Base-by-base conservation (phyloP, 192 early-diverging fungal genomes). In the Coemansia aciculifera region DNA sequence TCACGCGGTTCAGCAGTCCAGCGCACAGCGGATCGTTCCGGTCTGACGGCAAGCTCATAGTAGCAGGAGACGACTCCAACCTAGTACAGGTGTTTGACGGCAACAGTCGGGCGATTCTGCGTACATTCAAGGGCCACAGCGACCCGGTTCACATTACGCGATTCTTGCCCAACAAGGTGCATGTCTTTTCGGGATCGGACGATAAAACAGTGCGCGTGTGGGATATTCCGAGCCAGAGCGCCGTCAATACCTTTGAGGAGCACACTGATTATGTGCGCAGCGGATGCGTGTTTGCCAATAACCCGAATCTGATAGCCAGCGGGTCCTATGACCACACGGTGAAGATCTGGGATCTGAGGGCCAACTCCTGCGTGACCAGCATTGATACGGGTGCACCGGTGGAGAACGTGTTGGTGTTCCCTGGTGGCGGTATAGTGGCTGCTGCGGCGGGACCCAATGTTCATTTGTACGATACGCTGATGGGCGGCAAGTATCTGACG, bases 301-400 rank as follows among this genome's bases (percentile, higher is more conserved):
- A 95, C 78, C 90, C 92, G 42, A 86, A 93, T 44, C 62, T 99
- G 64, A 72, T 99, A 56, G 71, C 89, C 13, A 88, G 93, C 2
- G 94, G 96, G 7, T 97, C 95, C 1, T 99, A 99, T 70, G 97
- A 99, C 83, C 93, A 97, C 69, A 95, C 94, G 27, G 89, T 98
- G 31, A 89, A 89, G 66, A 79, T 98, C 19, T 99, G 94, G 93
- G 97, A 99, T 78, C 74, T 90, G 68, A 88, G 96, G 31, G 81
- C 90, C 27, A 88, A 90, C 63, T 62, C 59, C 17, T 91, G 92
- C 81, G 84, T 84, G 13, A 87, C 92, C 73, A 91, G 89, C 5
- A 90, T 97, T 82, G 67, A 87, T 38, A 93, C 94, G 62, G 94
- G 87, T 29, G 85, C 85, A 4, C 97, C 97, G n/a, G 91, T 99